These are phyloP conservation scores for Penicillium sp. DNA, from an alignment of 2,329 filamentous ascomycete species.

Conservation along the genomic window DNA sequence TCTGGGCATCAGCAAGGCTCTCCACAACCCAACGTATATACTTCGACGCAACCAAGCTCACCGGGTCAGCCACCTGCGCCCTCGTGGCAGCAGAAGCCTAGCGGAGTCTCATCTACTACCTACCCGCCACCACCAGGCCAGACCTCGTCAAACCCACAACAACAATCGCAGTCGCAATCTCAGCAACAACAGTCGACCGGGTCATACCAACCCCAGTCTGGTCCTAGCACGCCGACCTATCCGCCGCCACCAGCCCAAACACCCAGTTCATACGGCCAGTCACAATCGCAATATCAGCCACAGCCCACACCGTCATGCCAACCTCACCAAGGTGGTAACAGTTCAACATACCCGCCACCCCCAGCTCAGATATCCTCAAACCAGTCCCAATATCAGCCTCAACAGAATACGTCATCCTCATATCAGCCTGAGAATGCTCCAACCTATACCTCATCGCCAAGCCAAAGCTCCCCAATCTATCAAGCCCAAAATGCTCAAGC, in stretches of 20 bases:
- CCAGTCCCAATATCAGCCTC: conserved; percentile 13
- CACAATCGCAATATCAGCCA: too few relatives aligned
- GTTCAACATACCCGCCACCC: conserved; percentile 6
- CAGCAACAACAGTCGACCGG: conserved; percentile 1
- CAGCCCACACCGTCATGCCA: too few relatives aligned
- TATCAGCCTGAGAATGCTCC: conserved; percentile 4
- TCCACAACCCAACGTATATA: conserved; percentile 18
- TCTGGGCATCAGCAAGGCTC: conserved; percentile 20
- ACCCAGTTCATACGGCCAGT: too few relatives aligned
- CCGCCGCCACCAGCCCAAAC: too few relatives aligned
- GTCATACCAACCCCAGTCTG: conserved; percentile 7
- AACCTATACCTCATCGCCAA: conserved; percentile 8
- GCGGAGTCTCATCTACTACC: not conserved
- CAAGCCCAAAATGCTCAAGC: conserved; percentile 8
- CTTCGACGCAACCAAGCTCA: conserved; percentile 16
- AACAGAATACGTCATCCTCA: not conserved
- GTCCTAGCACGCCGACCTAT: conserved; percentile 1
- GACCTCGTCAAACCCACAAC: not conserved
- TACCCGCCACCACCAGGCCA: conserved; percentile 1
- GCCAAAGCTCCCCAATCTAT: conserved; percentile 1
- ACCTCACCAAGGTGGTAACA: not conserved
- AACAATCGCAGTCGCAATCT: conserved; percentile 7
- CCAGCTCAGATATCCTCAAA: conserved; percentile 11
- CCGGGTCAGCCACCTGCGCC: conserved; percentile 15
- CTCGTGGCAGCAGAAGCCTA: conserved; percentile 12